phyloP scores from a whole-genome alignment of 2,329 filamentous ascomycete genomes.

The Celoporthe dispersa region DNA sequence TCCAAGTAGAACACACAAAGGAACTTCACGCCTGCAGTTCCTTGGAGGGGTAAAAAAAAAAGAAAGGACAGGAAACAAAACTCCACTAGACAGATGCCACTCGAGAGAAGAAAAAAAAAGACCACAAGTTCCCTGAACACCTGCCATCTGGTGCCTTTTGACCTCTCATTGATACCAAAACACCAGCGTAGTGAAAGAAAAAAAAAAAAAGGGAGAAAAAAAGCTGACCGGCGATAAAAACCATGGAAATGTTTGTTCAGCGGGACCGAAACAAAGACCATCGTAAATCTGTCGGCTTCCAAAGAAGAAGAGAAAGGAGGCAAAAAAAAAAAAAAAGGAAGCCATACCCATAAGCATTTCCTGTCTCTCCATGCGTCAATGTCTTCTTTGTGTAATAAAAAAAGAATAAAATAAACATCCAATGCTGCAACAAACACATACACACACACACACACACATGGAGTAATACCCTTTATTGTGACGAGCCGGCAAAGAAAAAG shows the following conservation, averaged over 20 bases:
- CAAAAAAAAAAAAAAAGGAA: too few relatives aligned
- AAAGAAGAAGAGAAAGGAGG: too few relatives aligned
- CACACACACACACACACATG: background rate
- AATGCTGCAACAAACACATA: background rate
- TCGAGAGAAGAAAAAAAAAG: background rate
- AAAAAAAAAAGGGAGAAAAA: background rate
- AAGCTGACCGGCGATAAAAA: background rate
- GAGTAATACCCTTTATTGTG: slow-evolving; percentile 2
- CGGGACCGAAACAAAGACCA: background rate
- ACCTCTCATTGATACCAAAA: background rate
- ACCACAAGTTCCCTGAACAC: background rate
- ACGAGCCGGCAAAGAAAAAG: slow-evolving; percentile 64
- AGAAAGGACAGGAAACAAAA: background rate
- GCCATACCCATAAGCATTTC: background rate
- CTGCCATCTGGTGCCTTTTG: background rate
- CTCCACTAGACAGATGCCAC: background rate
- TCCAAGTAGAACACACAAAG: slow-evolving; percentile 3
- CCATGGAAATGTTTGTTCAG: background rate
- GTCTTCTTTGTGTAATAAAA: background rate
- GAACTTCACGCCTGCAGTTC: slow-evolving; percentile 10
- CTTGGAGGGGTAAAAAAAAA: background rate
- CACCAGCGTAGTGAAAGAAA: background rate
- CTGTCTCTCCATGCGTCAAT: background rate
- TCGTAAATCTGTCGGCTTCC: background rate
- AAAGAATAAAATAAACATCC: background rate